phyloP scores from a whole-genome alignment of 805 yeast genomes.

The Tetrapisispora nanseiensis region DNA sequence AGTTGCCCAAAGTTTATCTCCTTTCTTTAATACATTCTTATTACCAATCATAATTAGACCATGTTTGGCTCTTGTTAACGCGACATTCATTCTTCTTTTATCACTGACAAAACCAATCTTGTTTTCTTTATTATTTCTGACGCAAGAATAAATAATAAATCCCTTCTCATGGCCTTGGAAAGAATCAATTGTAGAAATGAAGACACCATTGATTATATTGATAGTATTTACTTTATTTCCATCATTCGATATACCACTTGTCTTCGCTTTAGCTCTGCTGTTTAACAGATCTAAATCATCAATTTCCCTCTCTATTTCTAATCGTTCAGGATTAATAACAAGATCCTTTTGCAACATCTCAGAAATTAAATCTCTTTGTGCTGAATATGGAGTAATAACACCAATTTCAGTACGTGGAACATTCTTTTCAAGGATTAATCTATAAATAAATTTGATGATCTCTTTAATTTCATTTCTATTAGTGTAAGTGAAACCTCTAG shows the following conservation, averaged over 20 bases:
- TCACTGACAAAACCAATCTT: constrained; percentile 58
- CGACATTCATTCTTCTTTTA: constrained; percentile 56
- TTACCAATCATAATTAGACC: constrained; percentile 59
- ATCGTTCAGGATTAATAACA: constrained; percentile 45
- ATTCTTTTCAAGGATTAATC: constrained; percentile 44
- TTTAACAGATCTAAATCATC: constrained; percentile 52
- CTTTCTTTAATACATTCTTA: constrained; percentile 35
- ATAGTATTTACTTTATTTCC: constrained; percentile 13
- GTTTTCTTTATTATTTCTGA: constrained; percentile 47
- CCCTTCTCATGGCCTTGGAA: constrained; percentile 97
- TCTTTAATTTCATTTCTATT: constrained; percentile 45
- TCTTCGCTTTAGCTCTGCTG: constrained; percentile 18
- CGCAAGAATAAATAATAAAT: constrained; percentile 66
- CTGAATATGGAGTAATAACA: constrained; percentile 66
- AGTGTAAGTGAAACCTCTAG: constrained; percentile 49
- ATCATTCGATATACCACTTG: constrained; percentile 2
- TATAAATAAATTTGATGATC: constrained; percentile 39
- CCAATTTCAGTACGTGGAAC: constrained; percentile 46
- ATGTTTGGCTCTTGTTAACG: constrained; percentile 58
- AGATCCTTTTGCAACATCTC: constrained; percentile 38
- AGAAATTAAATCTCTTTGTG: constrained; percentile 58
- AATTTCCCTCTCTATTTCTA: constrained; percentile 39
- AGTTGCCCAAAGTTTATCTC: constrained; percentile 42
- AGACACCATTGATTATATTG: constrained; percentile 34
- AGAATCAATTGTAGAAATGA: constrained; percentile 67